Percentiles rank a stretch among this genome's conserved stretches.
Evolutionary conservation across 495 filamentous ascomycete genomes (phyloP).

Genomic region (Penicillium samsonianum): DNA sequence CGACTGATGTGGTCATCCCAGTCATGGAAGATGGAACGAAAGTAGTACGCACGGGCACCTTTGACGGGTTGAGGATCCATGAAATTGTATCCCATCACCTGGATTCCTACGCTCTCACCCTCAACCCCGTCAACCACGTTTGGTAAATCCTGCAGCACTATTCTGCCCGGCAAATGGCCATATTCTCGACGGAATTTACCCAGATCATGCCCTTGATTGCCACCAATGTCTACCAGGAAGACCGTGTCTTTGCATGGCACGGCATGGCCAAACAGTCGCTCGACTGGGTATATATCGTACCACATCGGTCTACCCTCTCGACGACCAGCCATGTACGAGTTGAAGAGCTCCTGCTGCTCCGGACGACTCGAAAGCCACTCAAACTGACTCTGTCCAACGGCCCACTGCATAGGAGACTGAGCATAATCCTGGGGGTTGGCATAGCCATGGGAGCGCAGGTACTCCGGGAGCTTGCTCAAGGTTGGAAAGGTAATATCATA

Average conservation of each 20-base stretch:
- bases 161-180: conserved; percentile 22
- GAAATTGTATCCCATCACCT: conserved; percentile 39
- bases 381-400: conserved; percentile 44
- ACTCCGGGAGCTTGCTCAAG: conserved; percentile 35
- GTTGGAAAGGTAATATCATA: conserved; percentile 45
- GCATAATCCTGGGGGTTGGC: conserved; percentile 36
- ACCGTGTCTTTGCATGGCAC: conserved; percentile 30
- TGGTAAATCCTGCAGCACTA: conserved; percentile 40
- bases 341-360: conserved; percentile 38
- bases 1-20: conserved; percentile 45
- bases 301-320: conserved; percentile 36
- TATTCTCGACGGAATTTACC: conserved; percentile 26
- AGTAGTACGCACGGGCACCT: conserved; percentile 43
- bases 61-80: conserved; percentile 38
- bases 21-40: conserved; percentile 49
- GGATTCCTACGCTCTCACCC: conserved; percentile 20
- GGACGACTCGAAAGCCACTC: conserved; percentile 39
- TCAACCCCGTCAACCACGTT: conserved; percentile 26
- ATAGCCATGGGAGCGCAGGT: conserved; percentile 34
- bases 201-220: conserved; percentile 45
- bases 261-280: conserved; percentile 22
- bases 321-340: conserved; percentile 45
- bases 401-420: conserved; percentile 41
- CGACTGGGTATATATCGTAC: conserved; percentile 42
- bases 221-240: conserved; percentile 46